phyloP scores from a whole-genome alignment of 352 stramenopile genomes.

The Globisporangium iwayamae region DNA sequence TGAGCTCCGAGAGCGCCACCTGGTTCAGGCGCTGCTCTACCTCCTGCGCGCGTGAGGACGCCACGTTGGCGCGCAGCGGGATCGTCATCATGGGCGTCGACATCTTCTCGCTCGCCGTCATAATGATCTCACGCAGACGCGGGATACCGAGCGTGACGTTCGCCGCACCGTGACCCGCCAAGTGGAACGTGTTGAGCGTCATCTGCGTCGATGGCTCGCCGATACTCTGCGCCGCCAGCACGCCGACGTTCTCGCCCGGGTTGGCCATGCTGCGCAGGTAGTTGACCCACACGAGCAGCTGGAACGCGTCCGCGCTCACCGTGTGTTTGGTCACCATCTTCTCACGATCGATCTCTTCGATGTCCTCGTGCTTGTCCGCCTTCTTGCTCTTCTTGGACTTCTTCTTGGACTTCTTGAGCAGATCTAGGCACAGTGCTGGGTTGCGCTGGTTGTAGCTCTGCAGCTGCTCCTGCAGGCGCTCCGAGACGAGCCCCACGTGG shows the following conservation, averaged over 20 bases:
- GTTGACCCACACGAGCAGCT: conserved; percentile 97
- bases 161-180: conserved; percentile 97
- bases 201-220: conserved; percentile 99
- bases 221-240: conserved; percentile 98
- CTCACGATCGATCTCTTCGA: conserved; percentile 53
- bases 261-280: conserved; percentile 95
- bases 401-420: conserved; percentile 50
- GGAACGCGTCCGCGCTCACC: conserved; percentile 77
- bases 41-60: conserved; percentile 51
- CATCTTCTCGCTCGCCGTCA: conserved; percentile 98
- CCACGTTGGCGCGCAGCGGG: conserved; percentile 75
- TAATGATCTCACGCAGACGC: conserved; percentile 99
- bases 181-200: conserved; percentile 99
- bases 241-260: conserved; percentile 98
- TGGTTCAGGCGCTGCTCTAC: conserved; percentile 91
- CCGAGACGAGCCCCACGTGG: conserved; percentile 84
- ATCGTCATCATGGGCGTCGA: conserved; percentile 99
- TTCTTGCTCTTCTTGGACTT: conserved; percentile 85
- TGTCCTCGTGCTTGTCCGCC: conserved; percentile 27
- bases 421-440: conserved; percentile 62
- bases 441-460: conserved; percentile 77
- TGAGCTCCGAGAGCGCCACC: conserved; percentile 91
- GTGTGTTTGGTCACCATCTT: conserved; percentile 78
- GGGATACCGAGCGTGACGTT: conserved; percentile 99
- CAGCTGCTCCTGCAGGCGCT: conserved; percentile 83